These are phyloP conservation scores for Trichomonas gallinae DNA, from an alignment of 208 protist genomes.

Conservation along the genomic window DNA sequence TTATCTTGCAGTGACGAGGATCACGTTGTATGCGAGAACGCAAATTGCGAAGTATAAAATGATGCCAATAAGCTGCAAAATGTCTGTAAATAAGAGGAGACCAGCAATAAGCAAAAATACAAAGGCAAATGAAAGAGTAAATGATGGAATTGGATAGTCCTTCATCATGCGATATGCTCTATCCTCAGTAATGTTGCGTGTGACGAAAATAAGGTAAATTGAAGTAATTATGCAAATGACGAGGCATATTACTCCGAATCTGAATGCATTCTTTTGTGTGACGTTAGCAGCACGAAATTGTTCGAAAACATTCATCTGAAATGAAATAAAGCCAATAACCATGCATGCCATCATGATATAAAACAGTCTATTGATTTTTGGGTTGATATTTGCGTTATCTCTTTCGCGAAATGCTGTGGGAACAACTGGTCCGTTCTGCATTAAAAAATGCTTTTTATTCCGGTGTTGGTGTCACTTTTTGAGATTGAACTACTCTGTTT, in stretches of 20 bases:
- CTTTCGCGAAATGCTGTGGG: background rate
- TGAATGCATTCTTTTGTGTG: background rate
- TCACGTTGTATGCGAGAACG: background rate
- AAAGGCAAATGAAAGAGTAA: background rate
- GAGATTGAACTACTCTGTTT: background rate
- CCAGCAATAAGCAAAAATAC: background rate
- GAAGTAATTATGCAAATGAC: background rate
- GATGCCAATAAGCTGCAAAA: background rate
- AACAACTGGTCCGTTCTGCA: background rate
- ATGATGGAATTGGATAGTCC: background rate
- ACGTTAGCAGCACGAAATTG: background rate
- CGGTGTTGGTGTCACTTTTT: too few relatives aligned
- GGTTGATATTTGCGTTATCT: background rate
- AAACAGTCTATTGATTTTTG: background rate
- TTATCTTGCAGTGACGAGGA: background rate
- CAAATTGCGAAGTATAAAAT: background rate
- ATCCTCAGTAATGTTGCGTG: background rate
- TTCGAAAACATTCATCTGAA: background rate
- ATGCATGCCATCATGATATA: background rate
- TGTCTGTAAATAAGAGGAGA: background rate
- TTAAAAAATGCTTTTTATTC: too few relatives aligned
- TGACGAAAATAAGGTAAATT: background rate
- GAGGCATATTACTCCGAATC: background rate
- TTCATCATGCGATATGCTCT: background rate
- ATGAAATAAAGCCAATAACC: background rate